These are phyloP conservation scores for Rhizopogon vesiculosus DNA, from an alignment of 768 basidiomycete genomes.

Conservation along the genomic window DNA sequence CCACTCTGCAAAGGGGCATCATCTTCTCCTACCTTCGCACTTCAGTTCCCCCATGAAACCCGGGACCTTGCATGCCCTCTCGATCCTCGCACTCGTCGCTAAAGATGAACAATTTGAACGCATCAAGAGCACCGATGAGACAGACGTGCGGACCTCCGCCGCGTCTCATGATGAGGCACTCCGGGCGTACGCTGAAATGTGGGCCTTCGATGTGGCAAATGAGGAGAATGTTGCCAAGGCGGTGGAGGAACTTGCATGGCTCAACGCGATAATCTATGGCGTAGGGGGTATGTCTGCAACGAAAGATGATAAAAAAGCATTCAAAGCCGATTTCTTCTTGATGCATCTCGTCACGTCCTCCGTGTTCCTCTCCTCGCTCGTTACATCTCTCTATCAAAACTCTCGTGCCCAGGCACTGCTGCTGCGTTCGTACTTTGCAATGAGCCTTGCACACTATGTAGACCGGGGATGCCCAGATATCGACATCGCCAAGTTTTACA, in stretches of 20 bases:
- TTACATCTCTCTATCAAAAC: constrained; percentile 28
- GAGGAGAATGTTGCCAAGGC: constrained; percentile 40
- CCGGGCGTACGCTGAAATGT: constrained; percentile 37
- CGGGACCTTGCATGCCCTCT: constrained; percentile 30
- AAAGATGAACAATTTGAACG: constrained; percentile 38
- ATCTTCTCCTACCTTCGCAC: neutral
- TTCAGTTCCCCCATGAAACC: neutral
- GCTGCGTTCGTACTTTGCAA: constrained; percentile 24
- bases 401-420: constrained; percentile 20
- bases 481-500: constrained; percentile 27
- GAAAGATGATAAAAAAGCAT: constrained; percentile 31
- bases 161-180: constrained; percentile 33
- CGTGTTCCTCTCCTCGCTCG: constrained; percentile 52
- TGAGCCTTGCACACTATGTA: constrained; percentile 25
- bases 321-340: constrained; percentile 65
- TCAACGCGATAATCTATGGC: constrained; percentile 52
- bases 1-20: constrained; percentile 8
- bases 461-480: constrained; percentile 28
- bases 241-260: constrained; percentile 61
- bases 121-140: constrained; percentile 20
- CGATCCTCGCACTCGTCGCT: constrained; percentile 48
- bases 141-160: constrained; percentile 24
- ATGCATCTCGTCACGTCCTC: constrained; percentile 70
- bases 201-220: constrained; percentile 37
- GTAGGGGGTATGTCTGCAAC: constrained; percentile 42